Base-by-base conservation (phyloP, 164 flowering plant species). In the Warburgia ugandensis region DNA sequence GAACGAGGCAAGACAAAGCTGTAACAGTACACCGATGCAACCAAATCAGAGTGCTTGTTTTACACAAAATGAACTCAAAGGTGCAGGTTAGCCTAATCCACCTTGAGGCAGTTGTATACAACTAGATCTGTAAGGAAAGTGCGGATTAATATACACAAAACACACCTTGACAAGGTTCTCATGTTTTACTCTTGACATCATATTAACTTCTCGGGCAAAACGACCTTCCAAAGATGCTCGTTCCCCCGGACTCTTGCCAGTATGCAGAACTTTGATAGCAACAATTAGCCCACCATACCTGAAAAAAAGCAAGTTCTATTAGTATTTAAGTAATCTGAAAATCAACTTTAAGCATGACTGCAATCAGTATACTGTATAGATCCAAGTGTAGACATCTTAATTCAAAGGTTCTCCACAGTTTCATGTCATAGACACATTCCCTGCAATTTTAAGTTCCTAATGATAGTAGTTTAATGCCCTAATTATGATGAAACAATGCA, bases 111-210 rank as follows among this genome's bases (percentile, higher is more conserved):
- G 37, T 6, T 4, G 25, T 21, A 48, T 46, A 20, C 29, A n/a
- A 23, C 48, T 29, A 44, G 23, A 7, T 40, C n/a, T 43, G 28
- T 22, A 43, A 12, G n/a, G 6, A 25, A 36, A 10, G 55, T 39
- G 47, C 50, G 32, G 0, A 39, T 3, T 40, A 23, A 23, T 14
- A 55, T 48, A 37, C n/a, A 50, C 19, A 23, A 44, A 17, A 28
- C 51, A 56, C 44, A 82, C 97, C 88, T 80, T 84, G 17, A 86
- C 97, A 53, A 90, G 91, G 63, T 90, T 90, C 23, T 75, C 80
- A 60, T 90, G 97, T 60, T 78, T 79, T 1, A 90, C 97, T 66
- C 79, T 77, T 30, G 89, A 72, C 97, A 90, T 86, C 96, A 90
- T 90, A 36, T 64, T 70, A 16, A 90, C 86, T 79, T 90, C 97